phyloP scores from a whole-genome alignment of 768 basidiomycete species.

The Dentipellis fragilis region DNA sequence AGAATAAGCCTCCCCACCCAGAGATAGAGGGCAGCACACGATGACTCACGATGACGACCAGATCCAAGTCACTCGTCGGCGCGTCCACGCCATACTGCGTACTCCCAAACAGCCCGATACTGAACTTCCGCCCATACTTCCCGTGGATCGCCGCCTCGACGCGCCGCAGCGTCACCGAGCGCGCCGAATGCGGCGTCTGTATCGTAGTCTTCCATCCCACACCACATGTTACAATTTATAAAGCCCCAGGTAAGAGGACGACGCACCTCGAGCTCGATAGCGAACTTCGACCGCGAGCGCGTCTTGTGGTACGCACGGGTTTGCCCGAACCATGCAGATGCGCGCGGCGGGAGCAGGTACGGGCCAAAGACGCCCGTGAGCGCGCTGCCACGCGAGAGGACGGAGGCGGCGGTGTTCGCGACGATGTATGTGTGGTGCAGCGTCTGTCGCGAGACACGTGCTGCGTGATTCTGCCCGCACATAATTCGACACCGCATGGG shows the following conservation, averaged over 20 bases:
- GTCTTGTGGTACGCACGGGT: no score
- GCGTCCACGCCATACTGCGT: slow-evolving; percentile 35
- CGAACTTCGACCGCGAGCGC: no score
- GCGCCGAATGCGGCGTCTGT: not conserved
- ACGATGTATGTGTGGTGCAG: not conserved
- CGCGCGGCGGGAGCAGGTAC: not conserved
- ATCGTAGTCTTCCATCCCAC: no score
- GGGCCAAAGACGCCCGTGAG: not conserved
- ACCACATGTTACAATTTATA: no score
- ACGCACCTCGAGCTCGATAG: no score
- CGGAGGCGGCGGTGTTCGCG: not conserved
- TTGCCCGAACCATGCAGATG: not conserved
- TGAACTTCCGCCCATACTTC: slow-evolving; percentile 24
- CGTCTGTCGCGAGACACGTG: not conserved
- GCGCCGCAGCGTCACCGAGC: slow-evolving; percentile 2
- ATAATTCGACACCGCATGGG: not conserved
- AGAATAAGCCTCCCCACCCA: not conserved
- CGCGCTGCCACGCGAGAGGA: not conserved
- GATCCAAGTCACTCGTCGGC: slow-evolving; percentile 37
- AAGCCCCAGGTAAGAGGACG: no score
- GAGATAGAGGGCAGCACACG: not conserved
- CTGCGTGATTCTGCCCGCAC: slow-evolving; percentile 7
- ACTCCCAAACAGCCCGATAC: slow-evolving; percentile 38
- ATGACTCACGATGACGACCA: slow-evolving; percentile 37
- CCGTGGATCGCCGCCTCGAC: slow-evolving; percentile 2